These are phyloP conservation scores for Eucalyptus paniculata DNA, from an alignment of 345 rosid species.

Conservation along the genomic window DNA sequence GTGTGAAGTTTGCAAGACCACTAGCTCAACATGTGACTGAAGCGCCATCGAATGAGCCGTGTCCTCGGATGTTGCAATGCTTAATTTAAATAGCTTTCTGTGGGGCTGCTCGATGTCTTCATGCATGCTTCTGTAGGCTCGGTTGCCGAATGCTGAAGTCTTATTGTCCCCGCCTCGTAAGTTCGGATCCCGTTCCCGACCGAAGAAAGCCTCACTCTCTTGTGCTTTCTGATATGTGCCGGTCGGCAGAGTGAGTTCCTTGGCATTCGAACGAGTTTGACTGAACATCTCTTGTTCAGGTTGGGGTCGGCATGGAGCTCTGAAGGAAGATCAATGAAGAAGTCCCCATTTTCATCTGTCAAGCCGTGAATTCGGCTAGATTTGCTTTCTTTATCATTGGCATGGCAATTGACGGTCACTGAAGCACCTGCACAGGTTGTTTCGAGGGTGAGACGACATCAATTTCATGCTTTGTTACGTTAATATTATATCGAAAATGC, in stretches of 20 bases:
- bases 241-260: conserved; percentile 1
- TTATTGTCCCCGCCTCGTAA: background rate
- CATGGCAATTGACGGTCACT: conserved; percentile 4
- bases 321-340: conserved; percentile 30
- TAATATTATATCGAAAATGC: background rate
- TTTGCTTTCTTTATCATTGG: background rate
- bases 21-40: conserved; percentile 38
- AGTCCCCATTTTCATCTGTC: conserved; percentile 24
- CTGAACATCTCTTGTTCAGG: conserved; percentile 9
- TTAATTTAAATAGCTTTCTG: background rate
- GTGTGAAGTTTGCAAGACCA: background rate
- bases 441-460: background rate
- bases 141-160: background rate
- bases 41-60: conserved; percentile 43
- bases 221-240: background rate
- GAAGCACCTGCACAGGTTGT: conserved; percentile 6
- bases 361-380: background rate
- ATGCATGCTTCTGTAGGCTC: conserved; percentile 5
- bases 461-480: background rate
- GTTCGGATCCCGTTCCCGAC: background rate
- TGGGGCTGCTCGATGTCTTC: background rate
- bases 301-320: conserved; percentile 22
- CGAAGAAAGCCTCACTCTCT: background rate
- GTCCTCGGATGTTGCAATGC: background rate
- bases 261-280: conserved; percentile 3